phyloP scores from a whole-genome alignment of 345 rosid species.

The Schrenkiella parvula region DNA sequence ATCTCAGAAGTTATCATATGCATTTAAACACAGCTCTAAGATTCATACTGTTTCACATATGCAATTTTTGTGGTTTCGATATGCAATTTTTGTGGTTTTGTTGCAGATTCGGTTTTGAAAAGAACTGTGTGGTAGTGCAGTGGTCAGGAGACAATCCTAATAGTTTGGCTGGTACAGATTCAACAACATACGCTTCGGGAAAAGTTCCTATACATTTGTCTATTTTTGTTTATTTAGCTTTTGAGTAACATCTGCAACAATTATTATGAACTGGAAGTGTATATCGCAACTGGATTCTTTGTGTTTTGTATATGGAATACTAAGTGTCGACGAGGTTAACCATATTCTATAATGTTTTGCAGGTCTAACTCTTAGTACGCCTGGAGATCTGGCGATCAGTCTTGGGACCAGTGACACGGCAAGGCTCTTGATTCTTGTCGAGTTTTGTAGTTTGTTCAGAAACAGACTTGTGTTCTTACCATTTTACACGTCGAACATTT shows the following conservation, averaged over 20 bases:
- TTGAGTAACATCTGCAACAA: not conserved
- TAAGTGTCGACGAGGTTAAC: not conserved
- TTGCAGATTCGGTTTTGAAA: conserved; percentile 64
- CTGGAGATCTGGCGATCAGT: conserved; percentile 91
- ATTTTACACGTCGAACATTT: conserved; percentile 5
- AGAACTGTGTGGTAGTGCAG: conserved; percentile 75
- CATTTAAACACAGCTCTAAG: not conserved
- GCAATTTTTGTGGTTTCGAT: too few species aligned
- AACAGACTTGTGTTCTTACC: not conserved
- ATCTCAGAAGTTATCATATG: not conserved
- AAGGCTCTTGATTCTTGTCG: conserved; percentile 30
- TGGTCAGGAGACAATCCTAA: conserved; percentile 99
- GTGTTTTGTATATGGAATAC: not conserved
- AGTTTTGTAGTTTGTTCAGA: not conserved
- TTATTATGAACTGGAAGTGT: not conserved
- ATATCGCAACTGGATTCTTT: not conserved
- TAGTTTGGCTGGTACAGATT: conserved; percentile 84
- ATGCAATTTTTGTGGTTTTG: conserved; percentile 2
- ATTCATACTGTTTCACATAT: not conserved
- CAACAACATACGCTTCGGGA: not conserved
- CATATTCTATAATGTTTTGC: conserved; percentile 21
- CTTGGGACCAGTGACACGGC: conserved; percentile 94
- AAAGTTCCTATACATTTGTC: not conserved
- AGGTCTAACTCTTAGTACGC: conserved; percentile 80
- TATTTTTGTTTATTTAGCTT: not conserved